These are phyloP conservation scores for Solanum pinnatisectum DNA, from an alignment of 257 asterid species.

Conservation along the genomic window DNA sequence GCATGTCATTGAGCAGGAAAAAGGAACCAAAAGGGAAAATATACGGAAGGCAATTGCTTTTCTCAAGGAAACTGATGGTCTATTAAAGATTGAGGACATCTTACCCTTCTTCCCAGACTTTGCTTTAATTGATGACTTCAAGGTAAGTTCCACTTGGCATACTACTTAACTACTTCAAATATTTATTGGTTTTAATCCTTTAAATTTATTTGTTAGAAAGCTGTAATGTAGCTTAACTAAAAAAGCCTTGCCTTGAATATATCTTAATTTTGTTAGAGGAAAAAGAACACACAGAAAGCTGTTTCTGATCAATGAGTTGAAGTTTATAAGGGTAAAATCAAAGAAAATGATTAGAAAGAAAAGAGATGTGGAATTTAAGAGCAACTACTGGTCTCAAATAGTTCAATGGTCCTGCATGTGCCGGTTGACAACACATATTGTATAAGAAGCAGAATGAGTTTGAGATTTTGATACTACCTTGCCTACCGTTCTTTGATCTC, in stretches of 20 bases:
- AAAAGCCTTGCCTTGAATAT: background rate
- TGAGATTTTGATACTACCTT: background rate
- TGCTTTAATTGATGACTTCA: conserved; percentile 91
- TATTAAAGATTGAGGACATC: conserved; percentile 92
- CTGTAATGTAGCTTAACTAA: background rate
- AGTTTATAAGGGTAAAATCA: background rate
- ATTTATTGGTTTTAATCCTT: background rate
- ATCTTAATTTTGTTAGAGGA: background rate
- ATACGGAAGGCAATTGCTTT: conserved; percentile 94
- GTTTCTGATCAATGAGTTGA: background rate
- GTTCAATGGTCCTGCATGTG: background rate
- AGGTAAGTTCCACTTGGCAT: conserved; percentile 30
- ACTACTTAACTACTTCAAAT: background rate
- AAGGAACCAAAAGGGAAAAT: conserved; percentile 96
- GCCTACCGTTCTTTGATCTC: background rate
- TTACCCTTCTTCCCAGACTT: conserved; percentile 96
- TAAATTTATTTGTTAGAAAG: background rate
- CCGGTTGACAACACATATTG: background rate
- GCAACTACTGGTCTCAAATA: background rate
- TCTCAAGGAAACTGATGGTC: conserved; percentile 97
- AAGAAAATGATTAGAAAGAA: background rate
- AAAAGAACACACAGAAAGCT: background rate
- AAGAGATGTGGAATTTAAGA: background rate
- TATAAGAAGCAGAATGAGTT: background rate
- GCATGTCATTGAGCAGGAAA: conserved; percentile 91